Conservation (phyloP, 768 basidiomycete species). For the Dacryopinax spathularia region DNA sequence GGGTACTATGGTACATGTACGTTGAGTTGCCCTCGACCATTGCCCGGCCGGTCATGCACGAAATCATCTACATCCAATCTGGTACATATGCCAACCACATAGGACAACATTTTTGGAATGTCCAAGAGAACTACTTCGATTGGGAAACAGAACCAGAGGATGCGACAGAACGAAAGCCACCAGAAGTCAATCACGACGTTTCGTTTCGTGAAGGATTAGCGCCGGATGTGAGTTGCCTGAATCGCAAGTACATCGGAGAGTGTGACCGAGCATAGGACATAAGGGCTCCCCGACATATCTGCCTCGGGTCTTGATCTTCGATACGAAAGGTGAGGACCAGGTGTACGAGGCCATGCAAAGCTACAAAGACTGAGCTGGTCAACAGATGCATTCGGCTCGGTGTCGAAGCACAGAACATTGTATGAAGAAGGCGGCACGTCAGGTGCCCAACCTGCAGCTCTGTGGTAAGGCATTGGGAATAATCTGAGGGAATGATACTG, state of each 20-base stretch:
- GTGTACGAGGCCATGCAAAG: slow-evolving; percentile 7
- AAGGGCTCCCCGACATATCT: slow-evolving; percentile 38
- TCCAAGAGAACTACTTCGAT: slow-evolving; percentile 47
- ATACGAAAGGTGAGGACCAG: slow-evolving; percentile 47
- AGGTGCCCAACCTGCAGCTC: background rate
- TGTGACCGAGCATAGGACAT: slow-evolving; percentile 1
- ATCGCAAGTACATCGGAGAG: background rate
- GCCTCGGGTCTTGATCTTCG: slow-evolving; percentile 53
- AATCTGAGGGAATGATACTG: too few species aligned
- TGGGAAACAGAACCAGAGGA: slow-evolving; percentile 25
- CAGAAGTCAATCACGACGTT: slow-evolving; percentile 34
- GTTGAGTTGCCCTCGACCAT: too few species aligned
- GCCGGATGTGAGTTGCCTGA: slow-evolving; percentile 29
- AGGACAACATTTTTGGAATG: slow-evolving; percentile 72
- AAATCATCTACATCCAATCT: slow-evolving; percentile 67
- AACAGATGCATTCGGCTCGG: background rate
- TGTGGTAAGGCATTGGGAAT: background rate
- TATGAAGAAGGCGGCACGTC: background rate
- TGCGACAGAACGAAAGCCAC: slow-evolving; percentile 23
- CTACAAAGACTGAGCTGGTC: background rate
- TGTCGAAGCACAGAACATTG: background rate
- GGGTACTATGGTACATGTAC: too few species aligned
- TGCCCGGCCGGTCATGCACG: slow-evolving; percentile 49
- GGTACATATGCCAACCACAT: slow-evolving; percentile 51
- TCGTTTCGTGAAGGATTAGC: slow-evolving; percentile 54